Evolutionary conservation across 164 flowering plant species (phyloP).

Genomic region (Liriodendron chinense): DNA sequence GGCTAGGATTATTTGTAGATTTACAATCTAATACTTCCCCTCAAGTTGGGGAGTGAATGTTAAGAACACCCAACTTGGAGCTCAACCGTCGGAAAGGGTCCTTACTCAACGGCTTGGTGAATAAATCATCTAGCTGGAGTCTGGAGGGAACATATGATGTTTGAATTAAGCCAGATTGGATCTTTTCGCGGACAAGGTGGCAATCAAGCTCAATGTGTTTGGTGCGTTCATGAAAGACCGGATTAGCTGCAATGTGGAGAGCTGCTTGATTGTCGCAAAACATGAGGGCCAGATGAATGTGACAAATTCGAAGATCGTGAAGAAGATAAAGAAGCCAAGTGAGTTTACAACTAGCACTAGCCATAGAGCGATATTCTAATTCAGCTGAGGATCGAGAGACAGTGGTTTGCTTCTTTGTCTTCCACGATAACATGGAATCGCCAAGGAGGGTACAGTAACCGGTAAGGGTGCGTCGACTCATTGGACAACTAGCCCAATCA

Average conservation of each 20-base stretch:
- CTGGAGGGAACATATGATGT: not conserved
- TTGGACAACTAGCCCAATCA: slow-evolving; percentile 6
- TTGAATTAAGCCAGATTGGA: not conserved
- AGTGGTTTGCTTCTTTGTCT: slow-evolving; percentile 1
- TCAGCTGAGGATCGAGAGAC: slow-evolving; percentile 11
- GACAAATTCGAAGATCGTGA: not conserved
- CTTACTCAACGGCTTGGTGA: not conserved
- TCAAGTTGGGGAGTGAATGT: not conserved
- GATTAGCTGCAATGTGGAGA: not conserved
- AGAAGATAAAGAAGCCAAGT: slow-evolving; percentile 2
- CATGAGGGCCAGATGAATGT: no score
- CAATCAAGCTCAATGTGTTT: not conserved
- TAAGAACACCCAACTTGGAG: not conserved
- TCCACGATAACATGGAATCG: slow-evolving; percentile 4
- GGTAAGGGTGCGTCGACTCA: not conserved
- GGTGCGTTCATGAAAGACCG: not conserved
- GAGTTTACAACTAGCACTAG: not conserved
- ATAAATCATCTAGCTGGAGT: not conserved
- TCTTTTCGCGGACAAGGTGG: not conserved
- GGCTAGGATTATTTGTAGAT: no score
- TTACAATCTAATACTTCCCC: not conserved
- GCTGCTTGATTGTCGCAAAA: slow-evolving; percentile 3
- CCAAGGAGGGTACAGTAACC: not conserved
- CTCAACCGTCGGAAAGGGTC: not conserved
- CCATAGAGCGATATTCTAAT: slow-evolving; percentile 13